Evolutionary conservation across 257 asterid species (phyloP).

Genomic region (Solanum infundibuliforme): DNA sequence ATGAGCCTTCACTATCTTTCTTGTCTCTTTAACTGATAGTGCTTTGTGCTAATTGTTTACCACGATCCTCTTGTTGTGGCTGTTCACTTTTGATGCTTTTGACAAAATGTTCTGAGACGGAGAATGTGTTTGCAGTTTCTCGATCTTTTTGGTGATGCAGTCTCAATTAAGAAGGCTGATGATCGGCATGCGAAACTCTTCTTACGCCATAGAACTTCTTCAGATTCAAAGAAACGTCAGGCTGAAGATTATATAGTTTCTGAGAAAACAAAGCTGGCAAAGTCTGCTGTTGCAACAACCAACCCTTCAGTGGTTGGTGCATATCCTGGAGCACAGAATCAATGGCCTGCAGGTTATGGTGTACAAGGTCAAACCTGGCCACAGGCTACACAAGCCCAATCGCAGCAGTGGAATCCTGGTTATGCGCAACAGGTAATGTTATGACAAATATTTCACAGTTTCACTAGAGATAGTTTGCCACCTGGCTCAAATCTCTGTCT

Average conservation of each 20-base stretch:
- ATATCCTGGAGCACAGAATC: conserved; percentile 65
- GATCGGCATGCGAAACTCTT: conserved; percentile 79
- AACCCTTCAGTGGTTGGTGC: conserved; percentile 58
- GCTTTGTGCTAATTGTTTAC: neutral
- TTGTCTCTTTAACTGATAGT: neutral
- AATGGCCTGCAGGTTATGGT: conserved; percentile 81
- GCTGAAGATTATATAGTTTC: conserved; percentile 80
- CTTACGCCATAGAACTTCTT: conserved; percentile 62
- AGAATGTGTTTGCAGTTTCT: conserved; percentile 51
- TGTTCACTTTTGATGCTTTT: neutral
- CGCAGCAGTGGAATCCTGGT: conserved; percentile 75
- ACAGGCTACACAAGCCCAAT: conserved; percentile 73
- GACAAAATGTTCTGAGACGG: neutral
- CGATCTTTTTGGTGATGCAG: conserved; percentile 87
- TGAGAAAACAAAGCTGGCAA: conserved; percentile 64
- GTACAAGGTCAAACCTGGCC: conserved; percentile 86
- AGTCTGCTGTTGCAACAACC: conserved; percentile 43
- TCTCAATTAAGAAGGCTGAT: conserved; percentile 64
- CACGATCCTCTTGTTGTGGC: neutral
- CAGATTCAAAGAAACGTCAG: conserved; percentile 77
- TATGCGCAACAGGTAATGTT: conserved; percentile 77
- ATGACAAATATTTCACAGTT: neutral
- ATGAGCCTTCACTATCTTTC: neutral
- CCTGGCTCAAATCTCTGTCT: neutral
- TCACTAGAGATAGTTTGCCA: neutral